Evolutionary conservation across 2,329 filamentous ascomycete genomes (phyloP), one percentile per base, ranked within the genome.

Genomic region (Arachnopeziza araneosa): DNA sequence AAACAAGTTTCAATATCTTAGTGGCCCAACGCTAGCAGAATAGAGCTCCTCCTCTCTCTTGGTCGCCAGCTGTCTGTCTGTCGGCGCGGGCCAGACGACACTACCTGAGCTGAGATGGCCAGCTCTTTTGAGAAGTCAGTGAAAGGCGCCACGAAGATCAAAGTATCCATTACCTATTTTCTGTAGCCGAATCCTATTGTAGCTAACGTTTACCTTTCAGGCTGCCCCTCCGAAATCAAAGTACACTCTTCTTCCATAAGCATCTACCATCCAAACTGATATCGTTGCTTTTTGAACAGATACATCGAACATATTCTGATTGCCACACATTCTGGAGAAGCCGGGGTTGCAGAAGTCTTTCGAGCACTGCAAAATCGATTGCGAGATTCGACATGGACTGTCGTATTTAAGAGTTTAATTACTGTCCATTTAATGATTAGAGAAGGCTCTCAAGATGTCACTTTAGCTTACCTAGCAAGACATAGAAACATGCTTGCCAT

Each of bases 51-150:
- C 57, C 4, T 54, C 52, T 7, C 23, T 30, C 52, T 54, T 54
- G 52, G 32, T 44, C 36, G 53, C 60, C 44, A 54, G 58, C 58
- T 67, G 63, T 68, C 66, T 65, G 61, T 58, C 62, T 59, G 24
- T 53, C 58, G 49, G 56, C 53, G 52, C 36, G 36, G 9, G 4
- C 26, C 26, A 30, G 5, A 12, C 36, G 6, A 24, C 48, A 48
- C 51, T 30, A 30, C 22, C 36, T 61, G 55, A 63, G 55, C 67
- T 30, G 59, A 63, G 51, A 93, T 93, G 90, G 85, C 89, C 68
- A 90, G 87, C 79, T 93, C 90, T 61, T 98, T 98, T 75, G 95
- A 99, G 82, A 99, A 98, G 83, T 96, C 93, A 69, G 95, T 99
- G 73, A 98, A 98, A 82, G 95, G 93, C 78, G 93, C 91, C 70